Evolutionary conservation across 2,329 filamentous ascomycete species (phyloP).

Genomic region (Beauveria scarabaeidicola): DNA sequence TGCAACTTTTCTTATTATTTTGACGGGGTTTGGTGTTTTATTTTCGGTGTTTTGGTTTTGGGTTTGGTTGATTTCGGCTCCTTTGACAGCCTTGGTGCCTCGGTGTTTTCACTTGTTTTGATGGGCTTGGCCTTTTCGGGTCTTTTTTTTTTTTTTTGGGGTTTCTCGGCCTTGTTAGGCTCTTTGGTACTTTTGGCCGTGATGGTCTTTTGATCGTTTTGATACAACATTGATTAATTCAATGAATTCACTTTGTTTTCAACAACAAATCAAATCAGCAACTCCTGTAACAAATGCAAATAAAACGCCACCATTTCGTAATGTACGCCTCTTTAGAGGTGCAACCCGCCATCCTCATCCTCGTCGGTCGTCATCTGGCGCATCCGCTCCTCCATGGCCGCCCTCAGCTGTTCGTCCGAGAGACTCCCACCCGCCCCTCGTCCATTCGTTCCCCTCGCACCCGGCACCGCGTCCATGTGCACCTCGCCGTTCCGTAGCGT

Average conservation of each 20-base stretch:
- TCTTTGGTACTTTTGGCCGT: too few species aligned
- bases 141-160: too few species aligned
- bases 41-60: neutral
- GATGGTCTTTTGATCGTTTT: too few species aligned
- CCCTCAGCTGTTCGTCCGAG: slow-evolving; percentile 50
- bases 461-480: slow-evolving; percentile 30
- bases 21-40: neutral
- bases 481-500: slow-evolving; percentile 44
- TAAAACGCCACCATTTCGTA: too few species aligned
- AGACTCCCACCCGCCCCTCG: slow-evolving; percentile 35
- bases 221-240: too few species aligned
- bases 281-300: too few species aligned
- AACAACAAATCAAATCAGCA: too few species aligned
- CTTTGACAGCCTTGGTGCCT: too few species aligned
- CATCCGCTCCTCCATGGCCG: slow-evolving; percentile 47
- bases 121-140: too few species aligned
- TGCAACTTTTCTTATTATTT: neutral
- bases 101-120: too few species aligned
- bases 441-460: neutral
- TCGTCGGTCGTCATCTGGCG: slow-evolving; percentile 34
- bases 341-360: slow-evolving; percentile 47
- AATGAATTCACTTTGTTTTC: too few species aligned
- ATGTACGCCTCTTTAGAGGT: slow-evolving; percentile 37
- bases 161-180: too few species aligned
- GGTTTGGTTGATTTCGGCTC: neutral